phyloP scores from a whole-genome alignment of 225 moss, liverwort and hornwort species.

The Physcomitrium patens region DNA sequence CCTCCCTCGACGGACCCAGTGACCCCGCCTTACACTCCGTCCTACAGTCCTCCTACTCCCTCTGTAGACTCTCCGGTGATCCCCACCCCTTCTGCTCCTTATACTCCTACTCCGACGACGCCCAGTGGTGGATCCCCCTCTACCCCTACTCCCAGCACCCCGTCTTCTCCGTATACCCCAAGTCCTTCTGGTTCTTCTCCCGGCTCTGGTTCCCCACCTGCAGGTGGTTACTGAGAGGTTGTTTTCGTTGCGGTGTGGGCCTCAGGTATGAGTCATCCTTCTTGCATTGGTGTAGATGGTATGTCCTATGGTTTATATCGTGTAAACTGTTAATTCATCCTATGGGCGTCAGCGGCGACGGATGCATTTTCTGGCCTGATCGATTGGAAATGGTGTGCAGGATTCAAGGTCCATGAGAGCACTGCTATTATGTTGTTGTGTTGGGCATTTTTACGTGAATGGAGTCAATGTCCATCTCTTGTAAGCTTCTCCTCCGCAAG shows the following conservation, averaged over 20 bases:
- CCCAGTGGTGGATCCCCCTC: neutral
- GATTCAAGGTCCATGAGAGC: neutral
- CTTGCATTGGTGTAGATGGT: neutral
- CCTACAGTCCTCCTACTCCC: neutral
- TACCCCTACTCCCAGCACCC: neutral
- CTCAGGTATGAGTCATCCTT: neutral
- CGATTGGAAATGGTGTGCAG: neutral
- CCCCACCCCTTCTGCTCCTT: neutral
- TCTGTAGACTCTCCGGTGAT: neutral
- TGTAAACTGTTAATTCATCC: too few relatives aligned
- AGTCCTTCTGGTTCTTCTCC: conserved; percentile 15
- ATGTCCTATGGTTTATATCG: too few relatives aligned
- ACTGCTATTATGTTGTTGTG: neutral
- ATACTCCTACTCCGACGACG: neutral
- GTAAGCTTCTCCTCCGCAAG: neutral
- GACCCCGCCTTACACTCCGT: neutral
- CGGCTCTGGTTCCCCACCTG: neutral
- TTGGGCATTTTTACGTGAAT: neutral
- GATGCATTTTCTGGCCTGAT: too few relatives aligned
- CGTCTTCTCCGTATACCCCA: neutral
- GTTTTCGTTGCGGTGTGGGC: neutral
- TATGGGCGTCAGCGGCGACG: too few relatives aligned
- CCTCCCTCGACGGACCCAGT: conserved; percentile 12
- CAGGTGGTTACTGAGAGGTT: conserved; percentile 5
- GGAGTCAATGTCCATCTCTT: neutral